Evolutionary conservation across 306 rosid species (phyloP).

Genomic region (Senna siamea): DNA sequence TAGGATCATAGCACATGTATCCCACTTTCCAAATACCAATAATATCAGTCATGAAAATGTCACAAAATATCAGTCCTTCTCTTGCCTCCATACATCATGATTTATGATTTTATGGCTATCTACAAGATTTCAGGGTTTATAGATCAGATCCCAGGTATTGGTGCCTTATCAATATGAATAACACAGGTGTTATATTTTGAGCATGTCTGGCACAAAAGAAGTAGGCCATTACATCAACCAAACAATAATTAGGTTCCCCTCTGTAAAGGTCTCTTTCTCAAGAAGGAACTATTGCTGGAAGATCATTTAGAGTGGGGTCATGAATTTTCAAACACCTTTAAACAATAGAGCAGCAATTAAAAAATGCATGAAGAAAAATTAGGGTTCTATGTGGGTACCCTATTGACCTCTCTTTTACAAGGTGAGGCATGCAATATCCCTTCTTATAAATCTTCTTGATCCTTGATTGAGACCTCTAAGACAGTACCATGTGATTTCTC

Average conservation of each 20-base stretch:
- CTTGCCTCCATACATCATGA: background rate
- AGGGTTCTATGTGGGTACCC: too few relatives aligned
- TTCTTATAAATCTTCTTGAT: background rate
- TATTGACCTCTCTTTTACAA: too few relatives aligned
- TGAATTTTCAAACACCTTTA: too few relatives aligned
- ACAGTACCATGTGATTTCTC: constrained; percentile 47
- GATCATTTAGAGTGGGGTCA: too few relatives aligned
- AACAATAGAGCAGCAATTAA: too few relatives aligned
- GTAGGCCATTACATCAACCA: background rate
- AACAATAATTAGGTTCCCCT: constrained; percentile 27
- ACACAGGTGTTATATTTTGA: constrained; percentile 35
- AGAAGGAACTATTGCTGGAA: background rate
- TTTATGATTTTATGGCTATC: constrained; percentile 15
- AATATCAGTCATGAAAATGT: background rate
- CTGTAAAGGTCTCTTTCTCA: constrained; percentile 21
- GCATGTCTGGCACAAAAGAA: constrained; percentile 23
- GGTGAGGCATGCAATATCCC: background rate
- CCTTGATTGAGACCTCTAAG: background rate
- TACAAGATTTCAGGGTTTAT: constrained; percentile 2
- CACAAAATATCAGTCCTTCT: constrained; percentile 5
- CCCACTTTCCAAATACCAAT: background rate
- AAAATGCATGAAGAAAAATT: too few relatives aligned
- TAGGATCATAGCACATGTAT: background rate
- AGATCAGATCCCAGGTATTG: background rate
- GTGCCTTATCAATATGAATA: background rate